phyloP scores from a whole-genome alignment of 2,329 filamentous ascomycete species.

The Plenodomus tracheiphilus region DNA sequence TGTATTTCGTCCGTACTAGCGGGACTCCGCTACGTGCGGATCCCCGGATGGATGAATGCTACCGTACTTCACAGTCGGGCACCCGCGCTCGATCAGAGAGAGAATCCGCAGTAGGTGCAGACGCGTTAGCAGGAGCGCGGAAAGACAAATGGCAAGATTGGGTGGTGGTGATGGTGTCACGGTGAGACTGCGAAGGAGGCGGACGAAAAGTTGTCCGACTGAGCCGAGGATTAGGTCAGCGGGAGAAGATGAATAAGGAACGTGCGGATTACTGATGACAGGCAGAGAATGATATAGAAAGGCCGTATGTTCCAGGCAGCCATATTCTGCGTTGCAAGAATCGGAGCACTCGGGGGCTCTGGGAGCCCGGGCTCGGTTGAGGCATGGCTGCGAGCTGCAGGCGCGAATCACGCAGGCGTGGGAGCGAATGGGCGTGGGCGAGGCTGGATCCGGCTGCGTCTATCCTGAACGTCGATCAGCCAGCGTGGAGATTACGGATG shows the following conservation, averaged over 20 bases:
- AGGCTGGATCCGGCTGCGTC: slow-evolving; percentile 1
- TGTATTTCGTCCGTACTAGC: slow-evolving; percentile 25
- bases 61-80: background rate
- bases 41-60: slow-evolving; percentile 1
- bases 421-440: background rate
- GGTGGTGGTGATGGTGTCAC: slow-evolving; percentile 4
- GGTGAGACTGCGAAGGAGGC: slow-evolving; percentile 7
- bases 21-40: slow-evolving; percentile 7
- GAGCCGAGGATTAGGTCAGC: slow-evolving; percentile 16
- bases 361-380: slow-evolving; percentile 5
- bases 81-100: background rate
- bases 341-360: slow-evolving; percentile 2
- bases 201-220: slow-evolving; percentile 18
- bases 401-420: background rate
- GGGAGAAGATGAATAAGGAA: slow-evolving; percentile 12
- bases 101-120: background rate
- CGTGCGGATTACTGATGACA: slow-evolving; percentile 10
- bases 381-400: slow-evolving; percentile 6
- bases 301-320: slow-evolving; percentile 15
- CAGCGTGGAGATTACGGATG: slow-evolving; percentile 3
- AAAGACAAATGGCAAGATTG: slow-evolving; percentile 9
- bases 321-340: slow-evolving; percentile 1
- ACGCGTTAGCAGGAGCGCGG: background rate
- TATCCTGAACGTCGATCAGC: slow-evolving; percentile 1
- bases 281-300: slow-evolving; percentile 12